These are phyloP conservation scores for Bonia amplexicaulis DNA, from an alignment of 176 grass and related monocot species.

Conservation along the genomic window DNA sequence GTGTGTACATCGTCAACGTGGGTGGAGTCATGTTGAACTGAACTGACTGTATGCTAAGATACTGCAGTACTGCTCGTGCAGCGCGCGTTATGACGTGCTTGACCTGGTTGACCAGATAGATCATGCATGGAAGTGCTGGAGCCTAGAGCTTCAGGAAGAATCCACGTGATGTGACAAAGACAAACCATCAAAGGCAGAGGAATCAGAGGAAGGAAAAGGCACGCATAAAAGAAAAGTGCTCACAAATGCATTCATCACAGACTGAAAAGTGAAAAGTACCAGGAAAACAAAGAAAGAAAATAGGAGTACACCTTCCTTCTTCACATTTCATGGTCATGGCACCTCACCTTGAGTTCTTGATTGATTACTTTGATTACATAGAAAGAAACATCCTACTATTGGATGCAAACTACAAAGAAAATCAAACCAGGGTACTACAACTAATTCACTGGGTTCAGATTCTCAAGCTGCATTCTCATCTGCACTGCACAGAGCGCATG, in stretches of 20 bases:
- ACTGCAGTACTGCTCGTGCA: no score
- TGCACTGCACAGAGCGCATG: neutral
- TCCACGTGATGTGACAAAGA: slow-evolving; percentile 38
- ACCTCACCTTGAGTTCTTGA: neutral
- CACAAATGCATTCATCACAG: neutral
- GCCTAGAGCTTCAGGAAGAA: neutral
- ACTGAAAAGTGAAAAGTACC: neutral
- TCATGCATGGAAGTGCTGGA: neutral
- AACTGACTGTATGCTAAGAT: no score
- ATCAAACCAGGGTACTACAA: neutral
- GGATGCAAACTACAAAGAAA: neutral
- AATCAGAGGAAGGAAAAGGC: neutral
- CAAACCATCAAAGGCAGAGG: slow-evolving; percentile 22
- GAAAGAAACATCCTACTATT: neutral
- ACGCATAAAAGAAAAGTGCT: neutral
- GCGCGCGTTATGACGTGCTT: no score
- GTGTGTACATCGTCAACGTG: no score
- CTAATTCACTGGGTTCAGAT: neutral
- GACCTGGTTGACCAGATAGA: no score
- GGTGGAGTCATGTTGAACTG: no score
- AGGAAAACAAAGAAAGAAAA: neutral
- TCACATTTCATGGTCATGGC: neutral
- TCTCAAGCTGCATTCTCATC: neutral
- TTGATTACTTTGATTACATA: neutral
- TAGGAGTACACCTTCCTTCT: neutral